phyloP scores from a whole-genome alignment of 768 basidiomycete species.

The Trametes cingulata region DNA sequence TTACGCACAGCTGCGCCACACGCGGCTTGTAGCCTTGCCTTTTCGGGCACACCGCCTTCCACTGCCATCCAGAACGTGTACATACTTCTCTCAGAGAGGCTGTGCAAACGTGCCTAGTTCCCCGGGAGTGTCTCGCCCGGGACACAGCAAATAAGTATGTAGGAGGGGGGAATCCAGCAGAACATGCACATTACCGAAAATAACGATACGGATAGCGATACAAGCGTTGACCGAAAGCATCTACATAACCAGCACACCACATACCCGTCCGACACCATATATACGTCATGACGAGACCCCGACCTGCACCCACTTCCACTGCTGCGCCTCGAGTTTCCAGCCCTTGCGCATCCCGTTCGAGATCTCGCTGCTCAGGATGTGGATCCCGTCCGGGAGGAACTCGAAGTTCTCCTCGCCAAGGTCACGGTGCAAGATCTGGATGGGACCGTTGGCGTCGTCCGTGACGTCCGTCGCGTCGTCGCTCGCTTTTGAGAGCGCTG shows the following conservation, averaged over 20 bases:
- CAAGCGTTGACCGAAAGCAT: constrained; percentile 2
- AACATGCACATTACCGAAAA: neutral
- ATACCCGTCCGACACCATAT: neutral
- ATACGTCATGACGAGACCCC: constrained; percentile 8
- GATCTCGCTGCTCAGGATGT: constrained; percentile 28
- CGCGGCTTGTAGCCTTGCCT: neutral
- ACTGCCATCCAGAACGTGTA: too few species aligned
- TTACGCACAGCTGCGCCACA: constrained; percentile 1
- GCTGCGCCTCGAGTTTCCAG: constrained; percentile 34
- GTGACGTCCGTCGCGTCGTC: neutral
- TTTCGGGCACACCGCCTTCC: too few species aligned
- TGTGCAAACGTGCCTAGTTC: too few species aligned
- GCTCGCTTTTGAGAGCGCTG: constrained; percentile 9
- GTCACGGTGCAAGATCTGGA: constrained; percentile 28
- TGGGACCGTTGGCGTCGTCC: constrained; percentile 10
- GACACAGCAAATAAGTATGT: neutral
- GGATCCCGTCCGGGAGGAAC: constrained; percentile 32
- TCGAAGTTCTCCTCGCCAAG: constrained; percentile 29
- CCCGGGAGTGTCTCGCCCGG: too few species aligned
- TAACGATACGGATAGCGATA: constrained; percentile 17
- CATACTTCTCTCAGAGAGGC: too few species aligned
- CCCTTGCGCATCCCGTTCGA: constrained; percentile 30
- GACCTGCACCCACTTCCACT: constrained; percentile 32
- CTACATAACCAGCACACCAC: neutral
- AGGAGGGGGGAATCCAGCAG: neutral